Evolutionary conservation across 345 rosid species (phyloP).

Genomic region (Melaleuca quinquenervia): DNA sequence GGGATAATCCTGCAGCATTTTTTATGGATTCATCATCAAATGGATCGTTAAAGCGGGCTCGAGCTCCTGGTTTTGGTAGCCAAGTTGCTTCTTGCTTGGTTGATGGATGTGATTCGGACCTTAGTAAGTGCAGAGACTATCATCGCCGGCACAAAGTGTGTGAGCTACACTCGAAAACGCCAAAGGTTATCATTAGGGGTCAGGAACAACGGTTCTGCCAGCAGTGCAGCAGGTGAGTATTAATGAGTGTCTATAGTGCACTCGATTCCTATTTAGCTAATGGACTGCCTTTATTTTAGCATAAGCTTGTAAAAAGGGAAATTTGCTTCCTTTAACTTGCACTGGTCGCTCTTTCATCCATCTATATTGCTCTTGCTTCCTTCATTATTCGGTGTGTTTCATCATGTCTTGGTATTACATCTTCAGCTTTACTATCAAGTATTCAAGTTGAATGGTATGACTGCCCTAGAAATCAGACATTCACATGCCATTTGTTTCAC

Average conservation of each 20-base stretch:
- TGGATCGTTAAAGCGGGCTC: constrained; percentile 36
- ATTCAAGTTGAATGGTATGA: neutral
- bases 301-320: neutral
- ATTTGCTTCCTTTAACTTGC: neutral
- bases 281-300: neutral
- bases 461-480: neutral
- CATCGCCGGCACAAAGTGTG: constrained; percentile 76
- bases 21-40: constrained; percentile 47
- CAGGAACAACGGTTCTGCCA: constrained; percentile 68
- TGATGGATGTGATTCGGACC: constrained; percentile 64
- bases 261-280: neutral
- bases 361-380: neutral
- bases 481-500: neutral
- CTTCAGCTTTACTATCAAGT: neutral
- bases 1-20: constrained; percentile 2
- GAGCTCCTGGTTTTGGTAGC: constrained; percentile 22
- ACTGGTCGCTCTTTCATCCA: neutral
- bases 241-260: neutral
- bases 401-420: neutral
- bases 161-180: constrained; percentile 56
- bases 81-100: constrained; percentile 60
- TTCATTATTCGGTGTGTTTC: neutral
- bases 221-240: constrained; percentile 68
- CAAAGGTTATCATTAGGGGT: constrained; percentile 45
- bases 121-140: constrained; percentile 58